These are phyloP conservation scores for Ascochyta rabiei DNA, from an alignment of 2,329 filamentous ascomycete species.

Conservation along the genomic window DNA sequence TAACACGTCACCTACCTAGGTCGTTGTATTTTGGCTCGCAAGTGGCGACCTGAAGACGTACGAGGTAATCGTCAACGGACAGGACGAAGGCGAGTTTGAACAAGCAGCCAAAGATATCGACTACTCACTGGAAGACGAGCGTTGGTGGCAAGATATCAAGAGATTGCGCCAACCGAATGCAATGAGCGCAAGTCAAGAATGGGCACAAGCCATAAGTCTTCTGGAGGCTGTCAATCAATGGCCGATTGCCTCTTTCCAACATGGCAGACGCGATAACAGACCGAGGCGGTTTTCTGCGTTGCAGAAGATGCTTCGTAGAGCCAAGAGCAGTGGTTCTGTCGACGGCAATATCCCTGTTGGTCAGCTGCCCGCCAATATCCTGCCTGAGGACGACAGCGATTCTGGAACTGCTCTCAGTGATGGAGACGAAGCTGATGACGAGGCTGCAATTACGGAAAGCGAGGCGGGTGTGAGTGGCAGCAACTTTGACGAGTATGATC, in stretches of 20 bases:
- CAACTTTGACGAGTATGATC: constrained; percentile 43
- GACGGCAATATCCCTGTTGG: constrained; percentile 60
- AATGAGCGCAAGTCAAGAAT: constrained; percentile 51
- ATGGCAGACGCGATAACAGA: constrained; percentile 52
- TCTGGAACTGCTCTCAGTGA: constrained; percentile 48
- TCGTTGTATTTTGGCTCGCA: constrained; percentile 82
- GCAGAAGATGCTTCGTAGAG: constrained; percentile 65
- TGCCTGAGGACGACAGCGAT: constrained; percentile 37
- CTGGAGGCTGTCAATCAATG: constrained; percentile 54
- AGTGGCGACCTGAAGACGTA: constrained; percentile 75
- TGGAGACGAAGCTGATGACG: constrained; percentile 33
- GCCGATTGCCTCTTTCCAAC: constrained; percentile 61
- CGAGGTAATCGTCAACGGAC: constrained; percentile 76
- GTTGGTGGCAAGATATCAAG: constrained; percentile 83
- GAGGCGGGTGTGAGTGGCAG: constrained; percentile 38
- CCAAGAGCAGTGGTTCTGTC: constrained; percentile 59
- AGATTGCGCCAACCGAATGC: constrained; percentile 48
- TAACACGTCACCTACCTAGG: neutral
- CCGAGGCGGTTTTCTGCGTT: constrained; percentile 63
- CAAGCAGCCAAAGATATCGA: constrained; percentile 68
- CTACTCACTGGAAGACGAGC: constrained; percentile 69
- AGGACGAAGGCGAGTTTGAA: constrained; percentile 55
- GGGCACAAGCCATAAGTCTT: constrained; percentile 53
- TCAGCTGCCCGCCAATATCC: constrained; percentile 67
- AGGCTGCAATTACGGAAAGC: constrained; percentile 39